Evolutionary conservation across 441 rosid genomes (phyloP).

Genomic region (Syzygium malaccense): DNA sequence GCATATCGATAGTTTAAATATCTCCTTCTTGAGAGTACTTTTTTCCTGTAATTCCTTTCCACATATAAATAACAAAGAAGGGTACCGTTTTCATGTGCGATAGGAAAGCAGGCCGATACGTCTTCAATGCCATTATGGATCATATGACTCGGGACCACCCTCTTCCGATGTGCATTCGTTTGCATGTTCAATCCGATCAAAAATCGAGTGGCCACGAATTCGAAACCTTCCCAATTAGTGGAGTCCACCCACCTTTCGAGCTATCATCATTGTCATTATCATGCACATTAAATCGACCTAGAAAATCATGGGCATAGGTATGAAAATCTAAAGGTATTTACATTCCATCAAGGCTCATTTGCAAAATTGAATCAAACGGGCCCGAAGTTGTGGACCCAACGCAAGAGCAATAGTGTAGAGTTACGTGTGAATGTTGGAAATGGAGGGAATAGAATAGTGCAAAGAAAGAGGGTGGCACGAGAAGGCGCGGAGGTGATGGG

Average conservation of each 20-base stretch:
- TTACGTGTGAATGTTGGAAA: background rate
- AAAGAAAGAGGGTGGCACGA: background rate
- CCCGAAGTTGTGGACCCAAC: background rate
- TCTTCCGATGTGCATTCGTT: background rate
- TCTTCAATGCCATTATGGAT: background rate
- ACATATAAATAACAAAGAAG: background rate
- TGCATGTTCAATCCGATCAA: rapidly evolving
- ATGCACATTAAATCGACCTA: background rate
- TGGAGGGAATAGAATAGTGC: background rate
- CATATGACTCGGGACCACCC: background rate
- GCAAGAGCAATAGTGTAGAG: background rate
- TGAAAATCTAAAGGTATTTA: no score
- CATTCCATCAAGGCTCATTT: rapidly evolving
- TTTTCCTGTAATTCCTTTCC: background rate
- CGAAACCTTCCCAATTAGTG: background rate
- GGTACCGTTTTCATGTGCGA: rapidly evolving
- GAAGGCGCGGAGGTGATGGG: background rate
- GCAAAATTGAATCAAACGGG: no score
- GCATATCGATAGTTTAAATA: background rate
- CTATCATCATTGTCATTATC: no score
- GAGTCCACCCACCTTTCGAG: background rate
- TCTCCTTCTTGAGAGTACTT: background rate
- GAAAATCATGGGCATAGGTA: background rate
- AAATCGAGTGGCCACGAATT: background rate
- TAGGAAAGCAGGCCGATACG: background rate